These are phyloP conservation scores for Exophiala sp. DNA, from an alignment of 2,329 filamentous ascomycete species.

Conservation along the genomic window DNA sequence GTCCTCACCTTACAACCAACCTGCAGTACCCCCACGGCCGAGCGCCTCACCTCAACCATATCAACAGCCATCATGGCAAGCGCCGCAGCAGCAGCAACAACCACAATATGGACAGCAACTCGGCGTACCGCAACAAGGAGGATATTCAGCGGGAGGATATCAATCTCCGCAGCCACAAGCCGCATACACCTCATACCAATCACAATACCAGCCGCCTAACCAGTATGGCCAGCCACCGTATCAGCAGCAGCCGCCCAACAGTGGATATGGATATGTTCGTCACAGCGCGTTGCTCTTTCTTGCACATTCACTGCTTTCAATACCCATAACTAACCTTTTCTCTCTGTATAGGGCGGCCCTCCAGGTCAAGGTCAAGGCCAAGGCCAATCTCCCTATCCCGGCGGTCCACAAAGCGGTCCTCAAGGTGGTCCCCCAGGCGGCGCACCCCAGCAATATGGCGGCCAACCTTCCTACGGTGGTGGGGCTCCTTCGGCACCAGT, in stretches of 20 bases:
- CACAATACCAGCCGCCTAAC: slow-evolving; percentile 25
- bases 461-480: slow-evolving; percentile 18
- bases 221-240: slow-evolving; percentile 36
- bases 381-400: slow-evolving; percentile 25
- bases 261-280: slow-evolving; percentile 36
- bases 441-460: slow-evolving; percentile 28
- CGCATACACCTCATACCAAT: slow-evolving; percentile 24
- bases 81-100: slow-evolving; percentile 39
- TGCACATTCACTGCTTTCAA: not conserved
- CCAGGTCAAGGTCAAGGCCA: slow-evolving; percentile 25
- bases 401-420: slow-evolving; percentile 24
- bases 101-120: slow-evolving; percentile 35
- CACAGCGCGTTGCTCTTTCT: slow-evolving; percentile 5
- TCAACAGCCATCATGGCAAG: slow-evolving; percentile 39
- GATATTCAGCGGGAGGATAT: slow-evolving; percentile 10
- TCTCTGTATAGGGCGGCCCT: slow-evolving; percentile 32
- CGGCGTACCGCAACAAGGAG: slow-evolving; percentile 29
- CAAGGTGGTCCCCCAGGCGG: slow-evolving; percentile 12
- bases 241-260: slow-evolving; percentile 34
- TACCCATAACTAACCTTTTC: slow-evolving; percentile 24
- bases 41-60: slow-evolving; percentile 37
- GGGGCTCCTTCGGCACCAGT: slow-evolving; percentile 35
- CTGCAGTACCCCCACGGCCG: slow-evolving; percentile 34
- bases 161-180: slow-evolving; percentile 22
- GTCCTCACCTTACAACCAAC: slow-evolving; percentile 34